Conservation (phyloP, 2,329 filamentous ascomycete genomes). For the Colletotrichum sojae region DNA sequence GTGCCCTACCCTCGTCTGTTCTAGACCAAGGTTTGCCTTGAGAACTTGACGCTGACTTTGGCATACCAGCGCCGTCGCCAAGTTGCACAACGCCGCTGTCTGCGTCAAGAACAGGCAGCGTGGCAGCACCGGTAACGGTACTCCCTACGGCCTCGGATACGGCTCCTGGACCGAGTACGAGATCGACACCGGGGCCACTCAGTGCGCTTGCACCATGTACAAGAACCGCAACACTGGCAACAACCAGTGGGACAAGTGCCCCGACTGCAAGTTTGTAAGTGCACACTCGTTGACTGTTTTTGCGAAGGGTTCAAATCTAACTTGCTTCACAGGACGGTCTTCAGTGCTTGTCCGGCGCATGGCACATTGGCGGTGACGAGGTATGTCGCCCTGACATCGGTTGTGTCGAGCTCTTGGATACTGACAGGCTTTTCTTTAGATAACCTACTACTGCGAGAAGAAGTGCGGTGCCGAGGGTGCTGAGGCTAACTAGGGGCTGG, state of each 20-base stretch:
- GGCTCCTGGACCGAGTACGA: conserved; percentile 30
- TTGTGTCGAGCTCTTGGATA: background rate
- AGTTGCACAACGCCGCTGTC: conserved; percentile 26
- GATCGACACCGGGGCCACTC: conserved; percentile 26
- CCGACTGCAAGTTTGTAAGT: conserved; percentile 36
- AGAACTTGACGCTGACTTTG: background rate
- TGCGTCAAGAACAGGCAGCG: conserved; percentile 15
- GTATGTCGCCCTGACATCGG: background rate
- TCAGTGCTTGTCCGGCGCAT: conserved; percentile 31
- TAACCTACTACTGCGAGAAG: conserved; percentile 42
- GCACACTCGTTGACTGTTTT: background rate
- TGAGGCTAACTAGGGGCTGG: conserved; percentile 30
- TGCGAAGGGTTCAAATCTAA: background rate
- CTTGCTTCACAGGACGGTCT: conserved; percentile 21
- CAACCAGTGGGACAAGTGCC: conserved; percentile 42
- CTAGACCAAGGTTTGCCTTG: background rate
- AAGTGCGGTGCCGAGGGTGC: conserved; percentile 41
- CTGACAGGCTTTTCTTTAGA: conserved; percentile 5
- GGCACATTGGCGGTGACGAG: conserved; percentile 42
- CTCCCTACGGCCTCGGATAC: conserved; percentile 27
- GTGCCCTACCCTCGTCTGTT: background rate
- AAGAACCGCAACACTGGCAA: conserved; percentile 41
- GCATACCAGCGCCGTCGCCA: conserved; percentile 13
- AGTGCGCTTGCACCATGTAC: conserved; percentile 39
- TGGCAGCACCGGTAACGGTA: conserved; percentile 26